Evolutionary conservation across 441 rosid species (phyloP).

Genomic region (Erodium texanum): DNA sequence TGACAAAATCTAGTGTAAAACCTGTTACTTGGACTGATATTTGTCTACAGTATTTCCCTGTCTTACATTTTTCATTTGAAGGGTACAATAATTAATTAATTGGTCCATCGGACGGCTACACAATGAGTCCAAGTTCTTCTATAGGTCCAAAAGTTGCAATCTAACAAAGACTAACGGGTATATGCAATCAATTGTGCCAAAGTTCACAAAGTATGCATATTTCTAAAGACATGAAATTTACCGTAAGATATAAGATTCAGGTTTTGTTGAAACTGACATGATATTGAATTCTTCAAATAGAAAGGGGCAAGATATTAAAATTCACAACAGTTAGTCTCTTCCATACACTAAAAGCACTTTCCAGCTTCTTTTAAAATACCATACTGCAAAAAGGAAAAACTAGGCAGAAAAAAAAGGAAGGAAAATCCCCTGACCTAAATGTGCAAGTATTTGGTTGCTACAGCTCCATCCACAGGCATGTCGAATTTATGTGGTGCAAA

Average conservation of each 20-base stretch:
- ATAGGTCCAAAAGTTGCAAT: background rate
- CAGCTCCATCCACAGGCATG: slow-evolving; percentile 2
- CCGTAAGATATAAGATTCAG: background rate
- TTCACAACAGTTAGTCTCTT: background rate
- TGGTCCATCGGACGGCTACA: background rate
- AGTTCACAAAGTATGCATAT: background rate
- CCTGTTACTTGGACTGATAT: background rate
- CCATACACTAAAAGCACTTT: background rate
- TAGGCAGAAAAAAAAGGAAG: background rate
- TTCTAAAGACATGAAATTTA: background rate
- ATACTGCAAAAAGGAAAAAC: background rate
- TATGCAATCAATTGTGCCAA: too few relatives aligned
- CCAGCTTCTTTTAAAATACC: slow-evolving; percentile 3
- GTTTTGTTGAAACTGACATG: background rate
- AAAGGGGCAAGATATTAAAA: background rate
- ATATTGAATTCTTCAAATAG: background rate
- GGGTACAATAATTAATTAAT: background rate
- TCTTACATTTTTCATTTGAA: background rate
- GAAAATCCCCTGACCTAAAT: slow-evolving; percentile 4
- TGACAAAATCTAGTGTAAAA: slow-evolving; percentile 6
- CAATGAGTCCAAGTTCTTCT: slow-evolving; percentile 1
- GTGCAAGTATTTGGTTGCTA: background rate
- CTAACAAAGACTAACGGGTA: too few relatives aligned
- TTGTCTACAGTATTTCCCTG: background rate
- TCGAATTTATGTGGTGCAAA: background rate